phyloP scores from a whole-genome alignment of 257 asterid species.

The Solanum chiquidenum region DNA sequence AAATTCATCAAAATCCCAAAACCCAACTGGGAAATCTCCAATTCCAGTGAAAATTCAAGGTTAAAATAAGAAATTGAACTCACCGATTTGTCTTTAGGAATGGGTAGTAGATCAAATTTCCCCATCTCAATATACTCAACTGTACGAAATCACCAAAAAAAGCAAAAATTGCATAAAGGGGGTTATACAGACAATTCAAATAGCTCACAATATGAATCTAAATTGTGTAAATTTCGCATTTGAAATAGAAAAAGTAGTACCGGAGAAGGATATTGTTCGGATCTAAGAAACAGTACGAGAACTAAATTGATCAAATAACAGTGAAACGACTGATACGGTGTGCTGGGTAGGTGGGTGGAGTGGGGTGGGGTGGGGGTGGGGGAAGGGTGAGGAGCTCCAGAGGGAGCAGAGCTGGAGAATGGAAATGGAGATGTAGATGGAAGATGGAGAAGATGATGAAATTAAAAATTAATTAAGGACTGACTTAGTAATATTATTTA shows the following conservation, averaged over 20 bases:
- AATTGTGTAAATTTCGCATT: neutral
- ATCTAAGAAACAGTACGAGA: neutral
- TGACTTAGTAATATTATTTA: neutral
- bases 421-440: neutral
- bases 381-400: neutral
- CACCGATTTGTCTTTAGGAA: constrained; percentile 78
- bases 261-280: neutral
- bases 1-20: neutral
- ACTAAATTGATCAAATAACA: neutral
- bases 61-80: constrained; percentile 6
- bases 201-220: neutral
- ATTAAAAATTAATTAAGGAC: neutral
- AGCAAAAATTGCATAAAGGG: neutral
- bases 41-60: neutral
- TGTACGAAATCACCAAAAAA: constrained; percentile 13
- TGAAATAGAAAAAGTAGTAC: neutral
- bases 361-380: no score
- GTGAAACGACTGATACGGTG: neutral
- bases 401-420: neutral
- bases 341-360: neutral
- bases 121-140: constrained; percentile 53
- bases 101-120: constrained; percentile 80
- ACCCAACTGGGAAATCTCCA: neutral
- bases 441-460: neutral
- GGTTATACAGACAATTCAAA: neutral